Percentiles rank a stretch among this genome's conserved stretches.
Evolutionary conservation across 2,329 filamentous ascomycete species (phyloP).

Genomic region (Venturia effusa): DNA sequence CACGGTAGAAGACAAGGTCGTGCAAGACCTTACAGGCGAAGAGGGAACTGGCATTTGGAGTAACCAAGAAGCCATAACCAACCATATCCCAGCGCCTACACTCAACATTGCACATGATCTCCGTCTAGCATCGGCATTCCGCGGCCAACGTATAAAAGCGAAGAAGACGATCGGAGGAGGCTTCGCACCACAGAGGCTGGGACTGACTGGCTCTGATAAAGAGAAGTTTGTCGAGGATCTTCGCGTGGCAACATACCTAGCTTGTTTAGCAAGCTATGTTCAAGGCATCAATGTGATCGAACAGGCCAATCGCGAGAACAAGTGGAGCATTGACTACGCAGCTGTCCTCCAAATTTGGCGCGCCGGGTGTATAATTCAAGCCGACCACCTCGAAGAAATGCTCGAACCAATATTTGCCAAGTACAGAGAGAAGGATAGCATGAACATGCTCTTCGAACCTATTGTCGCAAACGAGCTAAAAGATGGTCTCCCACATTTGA

Average conservation of each 20-base stretch:
- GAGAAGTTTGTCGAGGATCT: conserved; percentile 45
- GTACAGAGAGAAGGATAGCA: conserved; percentile 26
- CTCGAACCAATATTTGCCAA: conserved; percentile 36
- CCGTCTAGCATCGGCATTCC: conserved; percentile 52
- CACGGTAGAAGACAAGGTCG: conserved; percentile 57
- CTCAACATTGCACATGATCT: conserved; percentile 53
- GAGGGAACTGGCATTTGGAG: conserved; percentile 60
- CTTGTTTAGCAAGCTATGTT: conserved; percentile 51
- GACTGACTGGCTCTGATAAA: conserved; percentile 23
- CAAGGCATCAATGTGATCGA: conserved; percentile 57
- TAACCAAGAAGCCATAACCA: conserved; percentile 47
- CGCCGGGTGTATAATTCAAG: conserved; percentile 60
- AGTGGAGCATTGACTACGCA: conserved; percentile 46
- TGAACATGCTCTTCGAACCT: conserved; percentile 33
- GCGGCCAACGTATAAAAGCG: conserved; percentile 42
- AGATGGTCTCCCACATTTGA: conserved; percentile 40
- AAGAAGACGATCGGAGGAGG: conserved; percentile 36
- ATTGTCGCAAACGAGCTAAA: conserved; percentile 44
- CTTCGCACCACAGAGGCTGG: conserved; percentile 27
- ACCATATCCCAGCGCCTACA: conserved; percentile 54
- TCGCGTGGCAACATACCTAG: conserved; percentile 49
- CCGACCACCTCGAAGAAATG: conserved; percentile 52
- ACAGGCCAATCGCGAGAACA: conserved; percentile 44
- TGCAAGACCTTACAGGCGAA: conserved; percentile 55
- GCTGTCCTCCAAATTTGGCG: conserved; percentile 53